A percentile compares a stretch with the other conserved stretches of the same genome.
These are phyloP conservation scores for Fusarium compactum DNA, from an alignment of 2,329 filamentous ascomycete species.

Conservation along the genomic window DNA sequence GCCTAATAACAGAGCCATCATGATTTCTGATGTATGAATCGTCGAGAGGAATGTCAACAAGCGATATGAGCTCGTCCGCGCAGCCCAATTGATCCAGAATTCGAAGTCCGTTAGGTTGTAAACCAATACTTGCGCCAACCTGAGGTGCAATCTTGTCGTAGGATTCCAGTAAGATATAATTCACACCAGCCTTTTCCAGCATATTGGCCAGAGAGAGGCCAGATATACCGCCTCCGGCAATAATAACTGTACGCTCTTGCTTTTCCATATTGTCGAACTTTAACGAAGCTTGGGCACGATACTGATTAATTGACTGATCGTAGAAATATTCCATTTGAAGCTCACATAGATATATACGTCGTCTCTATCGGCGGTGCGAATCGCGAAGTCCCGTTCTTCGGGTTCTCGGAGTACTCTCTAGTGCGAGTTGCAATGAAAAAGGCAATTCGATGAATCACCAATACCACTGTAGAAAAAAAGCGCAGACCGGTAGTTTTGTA, in stretches of 20 bases:
- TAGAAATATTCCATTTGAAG: neutral
- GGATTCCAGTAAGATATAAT: conserved; percentile 63
- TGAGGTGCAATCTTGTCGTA: conserved; percentile 57
- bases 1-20: neutral
- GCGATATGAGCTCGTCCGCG: neutral
- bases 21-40: neutral
- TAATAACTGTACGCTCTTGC: neutral
- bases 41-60: neutral
- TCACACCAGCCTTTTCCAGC: conserved; percentile 48
- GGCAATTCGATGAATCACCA: neutral
- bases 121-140: conserved; percentile 61
- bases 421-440: neutral
- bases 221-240: conserved; percentile 23
- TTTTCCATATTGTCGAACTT: neutral
- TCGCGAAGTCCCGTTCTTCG: neutral
- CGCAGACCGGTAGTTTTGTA: neutral
- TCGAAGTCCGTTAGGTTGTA: conserved; percentile 57
- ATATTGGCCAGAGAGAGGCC: conserved; percentile 30
- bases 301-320: neutral
- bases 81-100: conserved; percentile 60
- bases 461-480: neutral
- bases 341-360: neutral
- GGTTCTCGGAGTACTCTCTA: neutral
- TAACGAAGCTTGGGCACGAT: neutral
- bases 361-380: neutral